Evolutionary conservation across 179 eudicot species (phyloP), one percentile per base, ranked within the genome.

Genomic region (Pouteria campechiana): DNA sequence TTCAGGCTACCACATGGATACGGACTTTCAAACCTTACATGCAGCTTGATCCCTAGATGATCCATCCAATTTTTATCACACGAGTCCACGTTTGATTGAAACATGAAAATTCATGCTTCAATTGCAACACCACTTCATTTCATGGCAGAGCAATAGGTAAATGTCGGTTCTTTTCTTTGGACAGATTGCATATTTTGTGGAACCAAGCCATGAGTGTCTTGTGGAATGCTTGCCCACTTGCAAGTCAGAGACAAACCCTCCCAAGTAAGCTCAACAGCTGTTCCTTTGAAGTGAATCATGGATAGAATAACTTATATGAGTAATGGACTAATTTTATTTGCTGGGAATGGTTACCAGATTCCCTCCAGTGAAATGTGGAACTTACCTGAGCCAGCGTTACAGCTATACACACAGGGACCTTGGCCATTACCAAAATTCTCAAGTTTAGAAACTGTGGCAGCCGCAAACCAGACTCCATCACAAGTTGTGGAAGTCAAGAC

Each of bases 181-280:
- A 64, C 81, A 89, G 97, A 76, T 89, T 25, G 79, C 95, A 1
- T 89, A 45, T 46, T 89, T 89, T 55, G 78, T 86, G 55, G 79
- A 78, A 64, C 97, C 95, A 1, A 70, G 54, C 37, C 81, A 74
- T 50, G 93, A 85, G 16, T 89, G 95, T 65, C 28, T 85, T 16
- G 87, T 89, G 30, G 93, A 81, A 61, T 89, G 97, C 67, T 65
- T 89, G 62, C 90, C 86, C 13, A 81, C 87, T 11, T 89, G 95
- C 74, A 72, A 79, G 48, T 81, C 93, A 13, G 68, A 60, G 48
- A 57, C 69, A 13, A 89, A 79, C 61, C 86, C 95, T 59, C 95
- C 95, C 61, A 89, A 64, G 97, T 86, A 70, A 70, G 79, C 54
- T 4, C 20, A 10, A 7, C 18, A 2, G 5, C 29, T 36, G 12